Evolutionary conservation across 352 stramenopile genomes (phyloP).

Genomic region (Blastocystis sp.): DNA sequence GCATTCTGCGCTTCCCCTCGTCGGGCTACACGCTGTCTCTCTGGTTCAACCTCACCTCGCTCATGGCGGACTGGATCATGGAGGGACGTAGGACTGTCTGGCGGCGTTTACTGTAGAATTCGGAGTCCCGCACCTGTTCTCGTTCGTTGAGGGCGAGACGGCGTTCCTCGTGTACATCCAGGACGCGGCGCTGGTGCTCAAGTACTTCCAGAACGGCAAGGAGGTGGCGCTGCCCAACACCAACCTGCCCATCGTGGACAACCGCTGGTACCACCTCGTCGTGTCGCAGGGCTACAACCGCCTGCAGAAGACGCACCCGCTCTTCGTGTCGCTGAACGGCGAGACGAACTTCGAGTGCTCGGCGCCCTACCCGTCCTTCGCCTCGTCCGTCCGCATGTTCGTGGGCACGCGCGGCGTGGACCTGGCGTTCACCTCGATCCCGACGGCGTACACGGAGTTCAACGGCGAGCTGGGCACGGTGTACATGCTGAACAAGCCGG

Average conservation of each 20-base stretch:
- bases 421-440: slow-evolving; percentile 29
- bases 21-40: slow-evolving; percentile 46
- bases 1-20: slow-evolving; percentile 46
- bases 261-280: slow-evolving; percentile 56
- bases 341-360: slow-evolving; percentile 20
- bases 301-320: background rate
- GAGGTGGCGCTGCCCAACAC: slow-evolving; percentile 33
- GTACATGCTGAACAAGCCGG: slow-evolving; percentile 26
- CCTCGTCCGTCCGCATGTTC: background rate
- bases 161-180: slow-evolving; percentile 31
- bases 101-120: slow-evolving; percentile 3
- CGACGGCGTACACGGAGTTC: slow-evolving; percentile 53
- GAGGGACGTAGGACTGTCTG: background rate
- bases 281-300: slow-evolving; percentile 35
- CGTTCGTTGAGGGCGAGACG: background rate
- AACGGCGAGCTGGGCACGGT: slow-evolving; percentile 54
- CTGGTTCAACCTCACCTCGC: slow-evolving; percentile 58
- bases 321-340: slow-evolving; percentile 23
- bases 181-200: slow-evolving; percentile 40
- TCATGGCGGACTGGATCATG: slow-evolving; percentile 67
- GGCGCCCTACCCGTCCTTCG: slow-evolving; percentile 27
- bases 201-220: slow-evolving; percentile 61
- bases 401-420: slow-evolving; percentile 61
- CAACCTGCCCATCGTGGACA: slow-evolving; percentile 59
- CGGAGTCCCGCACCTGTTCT: slow-evolving; percentile 38